Conservation (phyloP, 1,139 yeast species). For the Candida labiduridarum region DNA sequence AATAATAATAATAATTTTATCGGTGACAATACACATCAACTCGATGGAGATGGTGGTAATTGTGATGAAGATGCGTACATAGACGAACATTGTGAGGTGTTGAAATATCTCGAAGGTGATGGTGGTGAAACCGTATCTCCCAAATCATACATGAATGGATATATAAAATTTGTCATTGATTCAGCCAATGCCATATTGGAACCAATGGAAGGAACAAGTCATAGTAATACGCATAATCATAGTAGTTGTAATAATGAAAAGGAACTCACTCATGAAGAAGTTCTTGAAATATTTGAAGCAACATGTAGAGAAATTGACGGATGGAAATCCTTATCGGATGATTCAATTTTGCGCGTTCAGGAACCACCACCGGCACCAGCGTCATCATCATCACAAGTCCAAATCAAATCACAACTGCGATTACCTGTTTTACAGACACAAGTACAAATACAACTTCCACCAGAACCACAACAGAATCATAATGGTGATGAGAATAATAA, state of each 20-base stretch:
- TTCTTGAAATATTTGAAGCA: slow-evolving; percentile 15
- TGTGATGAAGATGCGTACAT: neutral
- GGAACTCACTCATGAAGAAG: slow-evolving; percentile 13
- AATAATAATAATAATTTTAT: no score
- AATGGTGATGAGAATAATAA: neutral
- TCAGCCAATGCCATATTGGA: slow-evolving; percentile 7
- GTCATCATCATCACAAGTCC: neutral
- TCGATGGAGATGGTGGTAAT: neutral
- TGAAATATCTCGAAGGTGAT: neutral
- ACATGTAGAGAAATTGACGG: slow-evolving; percentile 17
- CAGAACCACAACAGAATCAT: neutral
- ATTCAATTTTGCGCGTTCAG: neutral
- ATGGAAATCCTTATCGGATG: slow-evolving; percentile 11
- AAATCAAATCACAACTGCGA: no score
- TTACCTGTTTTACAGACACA: neutral
- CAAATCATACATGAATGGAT: slow-evolving; percentile 12
- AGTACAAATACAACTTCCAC: neutral
- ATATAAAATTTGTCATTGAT: slow-evolving; percentile 14
- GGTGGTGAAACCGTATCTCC: slow-evolving; percentile 11
- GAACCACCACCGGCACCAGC: neutral
- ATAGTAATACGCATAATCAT: neutral
- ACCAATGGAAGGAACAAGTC: slow-evolving; percentile 2
- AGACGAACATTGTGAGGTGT: no score
- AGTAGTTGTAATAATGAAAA: neutral
- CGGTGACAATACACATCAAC: no score